Evolutionary conservation across 495 filamentous ascomycete genomes (phyloP), one percentile per base, ranked within the genome.

Genomic region (Xylaria intraflava): DNA sequence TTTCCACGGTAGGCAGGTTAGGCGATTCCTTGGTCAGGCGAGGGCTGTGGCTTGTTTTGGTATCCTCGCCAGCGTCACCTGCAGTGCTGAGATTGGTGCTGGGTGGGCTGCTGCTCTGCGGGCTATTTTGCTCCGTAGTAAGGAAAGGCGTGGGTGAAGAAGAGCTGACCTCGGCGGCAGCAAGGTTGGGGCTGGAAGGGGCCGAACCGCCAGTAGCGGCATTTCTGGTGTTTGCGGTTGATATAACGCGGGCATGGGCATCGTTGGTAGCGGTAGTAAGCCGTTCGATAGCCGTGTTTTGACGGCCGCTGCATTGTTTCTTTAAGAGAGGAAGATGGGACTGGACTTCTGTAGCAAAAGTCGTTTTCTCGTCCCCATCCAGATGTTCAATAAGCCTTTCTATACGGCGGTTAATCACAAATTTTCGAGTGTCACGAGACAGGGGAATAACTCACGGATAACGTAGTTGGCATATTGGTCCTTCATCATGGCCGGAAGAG

Each of bases 391-490:
- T 76, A 22, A 95, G 77, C 70, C 89, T 91, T 70, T 94, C 89
- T 94, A 63, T 62, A 50, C n/a, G 26, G 29, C 11, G 23, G 54
- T 72, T 53, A 72, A 57, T 30, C 36, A 9, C 4, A 12, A 38
- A 46, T 30, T 23, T 17, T 8, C 12, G 1, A 11, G 22, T 11
- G 46, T 19, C 11, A 16, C 30, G 30, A 6, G 6, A 11, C 24
- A 48, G 22, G 24, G 20, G 9, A n/a, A 26, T 30, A 17, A 84
- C 92, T 80, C 83, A 95, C 90, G 93, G 54, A 98, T 86, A 14
- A 97, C 93, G 65, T 98, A 98, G 66, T 98, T 98, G 38, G 89
- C 94, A 68, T 85, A 98, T 55, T 88, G 85, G 65, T 98, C 93
- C 54, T 85, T 88, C 77, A 96, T 92, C 64, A 97, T 69, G 9